These are phyloP conservation scores for Cyphellophora europaea DNA, from an alignment of 2,329 filamentous ascomycete species.

Conservation along the genomic window DNA sequence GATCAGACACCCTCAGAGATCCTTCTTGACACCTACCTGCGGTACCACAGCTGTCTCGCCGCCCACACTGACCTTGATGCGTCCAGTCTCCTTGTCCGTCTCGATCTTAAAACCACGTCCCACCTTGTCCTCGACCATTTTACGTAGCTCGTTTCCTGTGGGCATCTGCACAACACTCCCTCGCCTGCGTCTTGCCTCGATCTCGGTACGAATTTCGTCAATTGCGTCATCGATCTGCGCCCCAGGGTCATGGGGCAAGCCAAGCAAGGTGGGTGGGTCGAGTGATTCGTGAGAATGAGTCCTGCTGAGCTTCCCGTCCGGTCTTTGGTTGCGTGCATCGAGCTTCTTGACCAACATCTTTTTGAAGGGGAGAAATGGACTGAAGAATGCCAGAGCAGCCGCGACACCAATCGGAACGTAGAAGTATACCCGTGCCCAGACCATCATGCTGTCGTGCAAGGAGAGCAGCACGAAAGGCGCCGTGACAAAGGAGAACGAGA, in stretches of 20 bases:
- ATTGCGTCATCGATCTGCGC: conserved; percentile 70
- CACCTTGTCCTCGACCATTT: conserved; percentile 28
- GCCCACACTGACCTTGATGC: not conserved
- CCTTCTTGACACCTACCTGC: not conserved
- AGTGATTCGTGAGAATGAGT: conserved; percentile 41
- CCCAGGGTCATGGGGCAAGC: conserved; percentile 67
- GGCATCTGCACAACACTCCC: conserved; percentile 36
- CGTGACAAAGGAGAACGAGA: conserved; percentile 73
- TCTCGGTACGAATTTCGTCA: conserved; percentile 62
- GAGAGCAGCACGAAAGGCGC: conserved; percentile 77
- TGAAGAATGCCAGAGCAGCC: conserved; percentile 63
- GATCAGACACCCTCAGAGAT: too few species aligned
- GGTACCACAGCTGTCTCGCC: not conserved
- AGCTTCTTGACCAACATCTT: conserved; percentile 46
- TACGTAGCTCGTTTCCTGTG: conserved; percentile 41
- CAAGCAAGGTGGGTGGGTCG: conserved; percentile 57
- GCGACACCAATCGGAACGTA: conserved; percentile 65
- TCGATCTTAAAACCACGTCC: conserved; percentile 4
- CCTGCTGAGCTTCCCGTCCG: not conserved
- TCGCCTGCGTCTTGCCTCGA: conserved; percentile 50
- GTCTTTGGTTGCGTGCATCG: conserved; percentile 41
- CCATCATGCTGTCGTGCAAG: conserved; percentile 58
- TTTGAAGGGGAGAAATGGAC: conserved; percentile 60
- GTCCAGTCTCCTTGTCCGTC: not conserved
- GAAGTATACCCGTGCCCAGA: conserved; percentile 84